A percentile compares a stretch with the other conserved stretches of the same genome.
Conservation (phyloP, 768 basidiomycete genomes). For the Tulasnella sp. region DNA sequence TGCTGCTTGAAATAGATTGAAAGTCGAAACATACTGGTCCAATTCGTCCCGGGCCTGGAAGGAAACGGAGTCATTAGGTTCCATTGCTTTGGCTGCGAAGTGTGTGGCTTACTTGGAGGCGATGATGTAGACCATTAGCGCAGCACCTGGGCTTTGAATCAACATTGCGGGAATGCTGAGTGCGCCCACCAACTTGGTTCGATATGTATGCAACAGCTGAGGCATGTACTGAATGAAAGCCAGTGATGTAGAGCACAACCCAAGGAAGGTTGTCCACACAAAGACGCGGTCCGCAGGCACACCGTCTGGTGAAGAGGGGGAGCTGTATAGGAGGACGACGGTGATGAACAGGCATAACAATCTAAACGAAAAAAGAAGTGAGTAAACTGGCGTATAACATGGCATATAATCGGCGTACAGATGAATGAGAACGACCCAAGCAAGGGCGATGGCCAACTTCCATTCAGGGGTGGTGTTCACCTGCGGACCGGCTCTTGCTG, state of each 20-base stretch:
- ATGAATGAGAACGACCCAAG: constrained; percentile 71
- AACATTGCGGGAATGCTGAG: constrained; percentile 95
- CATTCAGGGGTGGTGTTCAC: constrained; percentile 67
- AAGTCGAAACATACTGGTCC: constrained; percentile 61
- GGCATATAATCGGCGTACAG: constrained; percentile 53
- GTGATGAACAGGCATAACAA: constrained; percentile 52
- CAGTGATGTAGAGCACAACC: constrained; percentile 75
- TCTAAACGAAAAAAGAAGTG: constrained; percentile 33
- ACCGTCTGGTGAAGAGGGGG: constrained; percentile 46
- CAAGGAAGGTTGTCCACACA: constrained; percentile 85
- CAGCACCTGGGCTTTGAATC: constrained; percentile 88
- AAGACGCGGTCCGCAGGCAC: constrained; percentile 49
- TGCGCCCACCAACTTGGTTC: constrained; percentile 80
- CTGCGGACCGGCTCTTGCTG: constrained; percentile 24
- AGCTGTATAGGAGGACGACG: constrained; percentile 55
- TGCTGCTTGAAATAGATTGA: constrained; percentile 1
- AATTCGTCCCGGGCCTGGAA: constrained; percentile 73
- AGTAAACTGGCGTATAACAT: background rate
- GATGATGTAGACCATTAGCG: constrained; percentile 84
- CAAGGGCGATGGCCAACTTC: constrained; percentile 73
- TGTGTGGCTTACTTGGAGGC: constrained; percentile 59
- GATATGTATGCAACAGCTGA: constrained; percentile 80
- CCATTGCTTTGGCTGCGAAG: background rate
- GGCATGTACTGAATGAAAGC: constrained; percentile 87
- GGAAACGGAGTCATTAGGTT: constrained; percentile 10